Base-by-base conservation (phyloP, 2,329 filamentous ascomycete genomes). In the Chaetomium strumarium region DNA sequence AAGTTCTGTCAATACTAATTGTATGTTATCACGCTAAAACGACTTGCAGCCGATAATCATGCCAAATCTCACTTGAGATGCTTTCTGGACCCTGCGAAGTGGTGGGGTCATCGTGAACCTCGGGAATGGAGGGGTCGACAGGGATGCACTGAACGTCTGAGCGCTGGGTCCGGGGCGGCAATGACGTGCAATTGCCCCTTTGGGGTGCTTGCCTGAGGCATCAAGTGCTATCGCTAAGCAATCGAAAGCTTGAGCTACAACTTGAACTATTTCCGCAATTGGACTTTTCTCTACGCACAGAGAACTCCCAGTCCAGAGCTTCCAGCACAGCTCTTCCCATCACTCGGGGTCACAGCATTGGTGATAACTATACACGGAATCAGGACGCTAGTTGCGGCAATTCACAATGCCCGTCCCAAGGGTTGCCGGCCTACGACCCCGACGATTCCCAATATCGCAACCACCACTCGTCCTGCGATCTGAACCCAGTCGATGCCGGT, bases 101-200 rank as follows among this genome's bases (percentile, higher is more conserved):
- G 20, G 52, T 55, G 52, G 51, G 30, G 42, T 40, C 16, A 40
- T 36, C 13, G 12, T 17, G 43, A 48, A 47, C 54, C 54, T 57
- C 55, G 55, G 55, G 52, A 52, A 30, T 44, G 37, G 41, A 37
- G 47, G 44, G n/a, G n/a, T n/a, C n/a, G 52, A 53, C 55, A 55
- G 47, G 52, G 55, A 37, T 39, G n/a, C n/a, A n/a, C n/a, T n/a
- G n/a, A n/a, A n/a, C n/a, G n/a, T n/a, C n/a, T n/a, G n/a, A n/a
- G n/a, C n/a, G n/a, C n/a, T n/a, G n/a, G n/a, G n/a, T n/a, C n/a
- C n/a, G n/a, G n/a, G n/a, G n/a, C n/a, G n/a, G 41, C 24, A 42
- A 54, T 54, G 52, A 54, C 52, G 52, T 54, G 44, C 47, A 45
- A 34, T 9, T 47, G 8, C n/a, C n/a, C n/a, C n/a, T n/a, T n/a